Conservation (phyloP, 495 filamentous ascomycete genomes). For the Talaromyces stipitatus region DNA sequence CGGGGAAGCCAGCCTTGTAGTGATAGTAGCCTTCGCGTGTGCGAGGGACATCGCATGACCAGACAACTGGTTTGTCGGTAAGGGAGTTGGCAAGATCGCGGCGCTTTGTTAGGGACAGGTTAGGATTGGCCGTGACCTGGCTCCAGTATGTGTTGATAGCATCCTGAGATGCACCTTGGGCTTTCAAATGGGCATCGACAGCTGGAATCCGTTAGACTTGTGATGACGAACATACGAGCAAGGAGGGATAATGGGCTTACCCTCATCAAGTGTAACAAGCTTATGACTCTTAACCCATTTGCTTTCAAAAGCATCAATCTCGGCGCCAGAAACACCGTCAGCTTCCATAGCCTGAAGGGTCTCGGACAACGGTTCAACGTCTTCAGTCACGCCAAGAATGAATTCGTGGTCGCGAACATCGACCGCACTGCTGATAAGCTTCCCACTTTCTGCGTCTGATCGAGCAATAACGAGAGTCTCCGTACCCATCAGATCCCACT, state of each 20-base stretch:
- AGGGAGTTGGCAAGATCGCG: constrained; percentile 60
- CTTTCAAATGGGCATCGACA: constrained; percentile 63
- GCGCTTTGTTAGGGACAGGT: constrained; percentile 69
- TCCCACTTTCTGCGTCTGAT: constrained; percentile 91
- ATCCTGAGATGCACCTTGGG: constrained; percentile 49
- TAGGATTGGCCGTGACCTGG: constrained; percentile 49
- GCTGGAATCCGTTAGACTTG: constrained; percentile 35
- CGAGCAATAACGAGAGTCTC: constrained; percentile 93
- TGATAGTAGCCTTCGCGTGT: constrained; percentile 97
- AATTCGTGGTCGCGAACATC: constrained; percentile 94
- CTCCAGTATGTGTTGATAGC: constrained; percentile 59
- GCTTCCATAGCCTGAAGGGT: constrained; percentile 85
- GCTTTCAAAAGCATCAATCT: constrained; percentile 83
- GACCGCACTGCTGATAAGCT: constrained; percentile 79
- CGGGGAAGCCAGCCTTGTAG: constrained; percentile 78
- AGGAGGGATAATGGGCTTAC: constrained; percentile 18
- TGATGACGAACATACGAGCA: neutral
- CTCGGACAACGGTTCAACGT: constrained; percentile 72
- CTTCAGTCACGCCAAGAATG: constrained; percentile 76
- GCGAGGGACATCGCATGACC: constrained; percentile 86
- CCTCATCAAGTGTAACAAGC: constrained; percentile 87
- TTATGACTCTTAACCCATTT: constrained; percentile 82
- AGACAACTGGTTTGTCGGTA: constrained; percentile 61
- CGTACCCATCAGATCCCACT: constrained; percentile 95
- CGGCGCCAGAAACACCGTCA: constrained; percentile 61